These are phyloP conservation scores for Dentipellis sp. DNA, from an alignment of 768 basidiomycete genomes.

Conservation along the genomic window DNA sequence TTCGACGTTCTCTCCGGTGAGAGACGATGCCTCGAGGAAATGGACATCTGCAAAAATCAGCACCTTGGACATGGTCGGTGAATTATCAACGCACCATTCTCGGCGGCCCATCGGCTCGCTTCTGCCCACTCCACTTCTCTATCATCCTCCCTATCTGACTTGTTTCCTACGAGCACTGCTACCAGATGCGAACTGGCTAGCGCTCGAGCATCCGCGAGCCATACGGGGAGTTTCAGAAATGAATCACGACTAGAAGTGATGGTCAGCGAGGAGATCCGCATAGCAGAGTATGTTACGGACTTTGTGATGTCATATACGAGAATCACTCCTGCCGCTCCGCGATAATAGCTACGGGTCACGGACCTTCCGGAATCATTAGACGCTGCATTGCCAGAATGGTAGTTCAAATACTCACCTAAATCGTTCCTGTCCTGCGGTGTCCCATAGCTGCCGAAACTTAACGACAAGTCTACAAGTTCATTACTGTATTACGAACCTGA, in stretches of 20 bases:
- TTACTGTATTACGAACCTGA: slow-evolving; percentile 47
- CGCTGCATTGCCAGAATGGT: slow-evolving; percentile 3
- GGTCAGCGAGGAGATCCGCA: slow-evolving; percentile 8
- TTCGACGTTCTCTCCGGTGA: slow-evolving; percentile 89
- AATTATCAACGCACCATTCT: slow-evolving; percentile 57
- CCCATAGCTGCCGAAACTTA: slow-evolving; percentile 63
- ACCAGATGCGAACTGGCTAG: slow-evolving; percentile 89
- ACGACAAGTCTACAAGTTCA: not conserved
- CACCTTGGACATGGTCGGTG: not conserved
- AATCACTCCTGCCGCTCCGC: slow-evolving; percentile 86
- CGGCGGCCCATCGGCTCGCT: slow-evolving; percentile 91
- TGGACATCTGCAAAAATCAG: slow-evolving; percentile 56
- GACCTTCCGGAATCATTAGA: slow-evolving; percentile 39
- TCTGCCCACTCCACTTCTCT: slow-evolving; percentile 94
- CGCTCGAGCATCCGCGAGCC: slow-evolving; percentile 91
- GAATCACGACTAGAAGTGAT: slow-evolving; percentile 61
- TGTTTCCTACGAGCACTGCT: slow-evolving; percentile 88
- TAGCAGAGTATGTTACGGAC: slow-evolving; percentile 32
- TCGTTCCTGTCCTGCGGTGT: slow-evolving; percentile 94
- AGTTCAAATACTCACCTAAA: slow-evolving; percentile 50
- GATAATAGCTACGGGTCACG: slow-evolving; percentile 92
- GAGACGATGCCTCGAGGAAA: slow-evolving; percentile 88
- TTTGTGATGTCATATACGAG: slow-evolving; percentile 91
- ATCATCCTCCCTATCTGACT: slow-evolving; percentile 90
- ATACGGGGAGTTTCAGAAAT: slow-evolving; percentile 73